A percentile compares a stretch with the other conserved stretches of the same genome.
Conservation (phyloP, 2,329 filamentous ascomycete genomes). For the Volutella citrinella region DNA sequence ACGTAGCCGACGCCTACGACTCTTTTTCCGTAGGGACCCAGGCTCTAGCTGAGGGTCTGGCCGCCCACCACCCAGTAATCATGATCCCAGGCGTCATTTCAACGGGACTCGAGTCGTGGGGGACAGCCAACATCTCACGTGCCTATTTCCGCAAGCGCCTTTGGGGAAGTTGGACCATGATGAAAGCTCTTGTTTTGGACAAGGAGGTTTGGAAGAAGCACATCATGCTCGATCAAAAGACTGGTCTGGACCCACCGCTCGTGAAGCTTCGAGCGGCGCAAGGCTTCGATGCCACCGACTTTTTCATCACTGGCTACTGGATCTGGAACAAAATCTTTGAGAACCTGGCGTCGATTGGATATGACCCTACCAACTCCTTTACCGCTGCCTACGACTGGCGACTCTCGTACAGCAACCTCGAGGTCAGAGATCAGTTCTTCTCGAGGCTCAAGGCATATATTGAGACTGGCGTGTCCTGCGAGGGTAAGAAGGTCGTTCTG, state of each 20-base stretch:
- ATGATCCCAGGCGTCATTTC: constrained; percentile 99
- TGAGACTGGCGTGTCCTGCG: constrained; percentile 73
- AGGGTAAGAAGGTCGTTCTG: constrained; percentile 76
- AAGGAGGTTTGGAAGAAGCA: constrained; percentile 94
- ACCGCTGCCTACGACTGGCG: constrained; percentile 86
- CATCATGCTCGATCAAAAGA: constrained; percentile 92
- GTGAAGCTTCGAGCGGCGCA: constrained; percentile 92
- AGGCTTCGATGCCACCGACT: constrained; percentile 96
- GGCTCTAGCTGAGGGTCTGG: constrained; percentile 74
- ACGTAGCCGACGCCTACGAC: constrained; percentile 81
- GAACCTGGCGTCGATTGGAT: constrained; percentile 92
- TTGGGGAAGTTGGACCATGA: constrained; percentile 99
- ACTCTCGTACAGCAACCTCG: constrained; percentile 83
- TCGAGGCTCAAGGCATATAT: constrained; percentile 86
- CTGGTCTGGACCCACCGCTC: constrained; percentile 84
- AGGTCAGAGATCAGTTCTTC: constrained; percentile 90
- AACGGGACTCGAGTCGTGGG: constrained; percentile 95
- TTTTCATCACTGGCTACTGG: constrained; percentile 91
- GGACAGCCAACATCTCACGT: constrained; percentile 78
- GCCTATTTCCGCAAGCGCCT: constrained; percentile 92
- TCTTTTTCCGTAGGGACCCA: constrained; percentile 89
- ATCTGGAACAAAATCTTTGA: constrained; percentile 99
- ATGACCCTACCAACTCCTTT: constrained; percentile 77
- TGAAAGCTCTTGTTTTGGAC: constrained; percentile 88
- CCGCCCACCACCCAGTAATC: constrained; percentile 82